Base-by-base conservation (phyloP, 2,329 filamentous ascomycete species). In the Penicillium sp. region DNA sequence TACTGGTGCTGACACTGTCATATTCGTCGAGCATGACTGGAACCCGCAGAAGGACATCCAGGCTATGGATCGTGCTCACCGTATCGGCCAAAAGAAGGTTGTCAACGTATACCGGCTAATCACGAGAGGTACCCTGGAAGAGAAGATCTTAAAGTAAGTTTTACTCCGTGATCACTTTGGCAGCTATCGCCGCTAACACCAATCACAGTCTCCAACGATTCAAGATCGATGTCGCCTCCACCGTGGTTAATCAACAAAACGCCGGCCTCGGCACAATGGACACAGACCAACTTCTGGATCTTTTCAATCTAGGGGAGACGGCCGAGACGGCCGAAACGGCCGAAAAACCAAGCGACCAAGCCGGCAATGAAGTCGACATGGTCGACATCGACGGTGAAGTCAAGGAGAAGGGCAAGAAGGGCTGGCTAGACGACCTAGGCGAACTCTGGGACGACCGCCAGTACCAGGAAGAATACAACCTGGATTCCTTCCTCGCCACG, bases 1-100 rank as follows among this genome's bases (percentile, higher is more conserved):
- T 48, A 98, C 92, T 0, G 92, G 92, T 51, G 92, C 92, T 3
- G 92, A 98, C 65, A 98, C 92, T 0, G 92, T 98, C 63, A 98
- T 98, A 54, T 98, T 98, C 57, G 93, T 98, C 18, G 92, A 98
- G 66, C 93, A 98, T 65, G 92, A 98, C 65, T 98, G 92, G 92
- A 98, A 98, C 61, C 92, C 92, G 20, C 92, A 98, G 62, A 95
- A 95, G 65, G 92, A 98, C 66, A 79, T 98, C 51, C 92, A 98
- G 61, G 92, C 92, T 51, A 98, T 98, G 92, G 92, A 98, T 61
- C 87, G 92, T 43, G 92, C 92, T 6, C 92, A 98, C 72, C 82
- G 92, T 53, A 96, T 98, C 55, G 92, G 92, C 2, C 92, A 98
- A 71, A 98, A 98, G 79, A 98, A 96, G 76, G 92, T 96, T 25